Conservation (phyloP, 345 rosid genomes). For the Garcia nutans region DNA sequence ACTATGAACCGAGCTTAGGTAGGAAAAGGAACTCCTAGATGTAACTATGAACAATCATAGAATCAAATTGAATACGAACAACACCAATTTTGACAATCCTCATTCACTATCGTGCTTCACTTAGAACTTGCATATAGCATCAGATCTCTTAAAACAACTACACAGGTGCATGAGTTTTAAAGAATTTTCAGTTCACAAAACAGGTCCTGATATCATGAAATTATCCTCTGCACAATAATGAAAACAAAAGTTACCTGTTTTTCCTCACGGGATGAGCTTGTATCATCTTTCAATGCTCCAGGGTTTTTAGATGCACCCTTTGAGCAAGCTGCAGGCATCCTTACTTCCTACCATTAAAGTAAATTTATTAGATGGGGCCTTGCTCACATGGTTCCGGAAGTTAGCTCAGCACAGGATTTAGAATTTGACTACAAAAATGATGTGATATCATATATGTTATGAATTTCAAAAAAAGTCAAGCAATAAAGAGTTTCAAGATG, state of each 20-base stretch:
- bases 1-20: too few species aligned
- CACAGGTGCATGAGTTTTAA: neutral
- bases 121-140: neutral
- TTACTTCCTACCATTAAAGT: conserved; percentile 67
- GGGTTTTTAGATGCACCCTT: conserved; percentile 72
- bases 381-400: neutral
- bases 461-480: neutral
- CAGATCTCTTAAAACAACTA: neutral
- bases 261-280: conserved; percentile 80
- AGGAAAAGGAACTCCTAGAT: too few species aligned
- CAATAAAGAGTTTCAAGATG: conserved; percentile 2
- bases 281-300: conserved; percentile 80
- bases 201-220: neutral
- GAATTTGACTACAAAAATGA: conserved; percentile 9
- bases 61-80: neutral
- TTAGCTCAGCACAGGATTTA: conserved; percentile 7
- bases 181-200: neutral
- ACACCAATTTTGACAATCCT: neutral
- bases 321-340: conserved; percentile 97
- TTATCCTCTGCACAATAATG: neutral
- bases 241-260: conserved; percentile 54
- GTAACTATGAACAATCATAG: neutral
- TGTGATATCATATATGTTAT: neutral
- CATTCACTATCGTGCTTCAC: neutral
- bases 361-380: conserved; percentile 24